phyloP scores from a whole-genome alignment of 2,329 filamentous ascomycete species.

The Trichoderma citrinoviride region DNA sequence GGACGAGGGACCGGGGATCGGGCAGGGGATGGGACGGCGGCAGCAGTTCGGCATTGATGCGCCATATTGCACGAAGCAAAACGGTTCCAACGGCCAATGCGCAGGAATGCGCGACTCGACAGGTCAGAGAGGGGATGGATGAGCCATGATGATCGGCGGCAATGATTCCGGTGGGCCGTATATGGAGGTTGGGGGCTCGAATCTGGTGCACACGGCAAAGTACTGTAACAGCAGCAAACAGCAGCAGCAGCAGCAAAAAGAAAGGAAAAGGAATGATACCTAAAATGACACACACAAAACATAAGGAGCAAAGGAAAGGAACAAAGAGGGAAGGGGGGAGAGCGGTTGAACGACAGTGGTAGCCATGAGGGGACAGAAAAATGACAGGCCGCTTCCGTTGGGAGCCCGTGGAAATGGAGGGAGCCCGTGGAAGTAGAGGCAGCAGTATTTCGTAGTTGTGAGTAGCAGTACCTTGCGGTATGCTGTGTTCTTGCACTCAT shows the following conservation, averaged over 20 bases:
- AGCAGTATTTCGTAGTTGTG: background rate
- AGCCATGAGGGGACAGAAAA: background rate
- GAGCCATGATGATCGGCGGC: constrained; percentile 21
- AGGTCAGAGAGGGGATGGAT: constrained; percentile 1
- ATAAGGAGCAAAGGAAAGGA: background rate
- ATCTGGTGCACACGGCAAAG: background rate
- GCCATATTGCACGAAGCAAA: constrained; percentile 19
- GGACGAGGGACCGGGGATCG: background rate
- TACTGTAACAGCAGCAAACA: background rate
- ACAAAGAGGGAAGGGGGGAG: background rate
- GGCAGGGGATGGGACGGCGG: constrained; percentile 2
- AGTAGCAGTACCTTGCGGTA: constrained; percentile 2
- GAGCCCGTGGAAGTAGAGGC: too few species aligned
- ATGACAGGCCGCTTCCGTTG: background rate
- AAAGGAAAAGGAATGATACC: background rate
- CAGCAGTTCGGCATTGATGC: constrained; percentile 7
- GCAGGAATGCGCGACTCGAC: constrained; percentile 12
- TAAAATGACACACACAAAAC: background rate
- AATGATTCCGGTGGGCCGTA: constrained; percentile 22
- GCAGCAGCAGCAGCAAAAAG: background rate
- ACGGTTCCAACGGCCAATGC: constrained; percentile 11
- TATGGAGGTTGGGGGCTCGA: background rate
- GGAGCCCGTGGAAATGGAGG: background rate
- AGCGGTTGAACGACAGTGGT: background rate
- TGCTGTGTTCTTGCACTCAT: background rate